phyloP scores from a whole-genome alignment of 768 basidiomycete species.

The Mycena leptocephala region DNA sequence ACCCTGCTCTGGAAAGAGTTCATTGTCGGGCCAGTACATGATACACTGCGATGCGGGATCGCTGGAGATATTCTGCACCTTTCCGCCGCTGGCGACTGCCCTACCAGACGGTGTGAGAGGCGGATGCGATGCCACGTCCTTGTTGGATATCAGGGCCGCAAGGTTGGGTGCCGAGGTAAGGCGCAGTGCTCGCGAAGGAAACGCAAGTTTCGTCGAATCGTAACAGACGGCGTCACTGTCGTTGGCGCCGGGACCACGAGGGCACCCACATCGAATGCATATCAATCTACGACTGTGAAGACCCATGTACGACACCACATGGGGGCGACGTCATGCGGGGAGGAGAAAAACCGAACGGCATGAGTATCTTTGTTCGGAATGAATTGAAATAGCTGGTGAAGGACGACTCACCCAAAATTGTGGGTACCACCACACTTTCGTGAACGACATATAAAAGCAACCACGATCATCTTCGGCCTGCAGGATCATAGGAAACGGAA shows the following conservation, averaged over 20 bases:
- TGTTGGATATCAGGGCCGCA: constrained; percentile 45
- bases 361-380: constrained; percentile 24
- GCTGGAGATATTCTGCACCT: constrained; percentile 83
- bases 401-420: too few relatives aligned
- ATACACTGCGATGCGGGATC: constrained; percentile 85
- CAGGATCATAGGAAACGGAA: constrained; percentile 36
- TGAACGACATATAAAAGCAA: constrained; percentile 71
- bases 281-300: constrained; percentile 79
- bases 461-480: constrained; percentile 41
- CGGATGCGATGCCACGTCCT: constrained; percentile 21
- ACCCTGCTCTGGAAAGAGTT: constrained; percentile 84
- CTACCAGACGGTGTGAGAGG: constrained; percentile 89
- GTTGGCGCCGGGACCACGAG: constrained; percentile 56
- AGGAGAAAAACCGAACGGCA: constrained; percentile 29
- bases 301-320: constrained; percentile 65
- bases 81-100: constrained; percentile 82
- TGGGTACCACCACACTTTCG: constrained; percentile 84
- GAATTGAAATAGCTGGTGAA: constrained; percentile 73
- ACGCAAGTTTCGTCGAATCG: too few relatives aligned
- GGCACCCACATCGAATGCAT: constrained; percentile 85
- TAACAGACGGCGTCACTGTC: constrained; percentile 43
- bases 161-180: too few relatives aligned
- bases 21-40: constrained; percentile 95
- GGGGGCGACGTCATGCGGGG: constrained; percentile 16
- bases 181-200: too few relatives aligned